phyloP scores from a whole-genome alignment of 352 stramenopile genomes.

The Pythium aphanidermatum region DNA sequence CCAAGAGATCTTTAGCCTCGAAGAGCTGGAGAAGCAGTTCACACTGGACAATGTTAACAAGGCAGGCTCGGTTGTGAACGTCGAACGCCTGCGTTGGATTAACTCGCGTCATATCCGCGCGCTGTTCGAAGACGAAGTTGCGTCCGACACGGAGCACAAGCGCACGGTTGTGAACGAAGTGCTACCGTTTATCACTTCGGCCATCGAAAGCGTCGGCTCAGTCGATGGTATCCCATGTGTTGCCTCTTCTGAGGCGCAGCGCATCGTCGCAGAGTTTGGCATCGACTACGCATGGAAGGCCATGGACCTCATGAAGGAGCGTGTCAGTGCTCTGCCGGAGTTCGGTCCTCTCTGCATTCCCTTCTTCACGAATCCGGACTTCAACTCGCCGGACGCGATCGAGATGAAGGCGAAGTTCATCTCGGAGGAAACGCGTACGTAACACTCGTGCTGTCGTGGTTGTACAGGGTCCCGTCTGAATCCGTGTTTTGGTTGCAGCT shows the following conservation, averaged over 20 bases:
- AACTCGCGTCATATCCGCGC: conserved; percentile 83
- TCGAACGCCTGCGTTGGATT: conserved; percentile 84
- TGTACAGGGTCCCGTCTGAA: no score
- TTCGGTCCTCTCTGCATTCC: conserved; percentile 70
- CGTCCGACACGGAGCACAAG: conserved; percentile 31
- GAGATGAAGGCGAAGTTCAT: conserved; percentile 78
- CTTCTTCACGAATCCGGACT: conserved; percentile 62
- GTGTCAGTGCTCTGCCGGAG: conserved; percentile 69
- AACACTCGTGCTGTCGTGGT: no score
- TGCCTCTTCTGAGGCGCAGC: conserved; percentile 15
- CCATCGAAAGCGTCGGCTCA: conserved; percentile 27
- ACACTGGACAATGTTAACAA: conserved; percentile 87
- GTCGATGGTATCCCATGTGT: conserved; percentile 15
- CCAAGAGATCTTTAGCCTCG: conserved; percentile 95
- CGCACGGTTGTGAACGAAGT: conserved; percentile 47
- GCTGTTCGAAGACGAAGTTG: conserved; percentile 52
- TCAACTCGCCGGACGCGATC: conserved; percentile 37
- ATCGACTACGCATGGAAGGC: conserved; percentile 65
- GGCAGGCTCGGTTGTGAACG: conserved; percentile 82
- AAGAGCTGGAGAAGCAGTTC: conserved; percentile 88
- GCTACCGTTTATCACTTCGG: conserved; percentile 53
- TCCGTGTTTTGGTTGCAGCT: conserved; percentile 12
- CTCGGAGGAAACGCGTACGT: conserved; percentile 40
- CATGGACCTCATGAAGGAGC: conserved; percentile 85
- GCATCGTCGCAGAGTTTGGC: conserved; percentile 49